Evolutionary conservation across 371 early-diverging fungal genomes (phyloP).

Genomic region (Smittium mucronatum): DNA sequence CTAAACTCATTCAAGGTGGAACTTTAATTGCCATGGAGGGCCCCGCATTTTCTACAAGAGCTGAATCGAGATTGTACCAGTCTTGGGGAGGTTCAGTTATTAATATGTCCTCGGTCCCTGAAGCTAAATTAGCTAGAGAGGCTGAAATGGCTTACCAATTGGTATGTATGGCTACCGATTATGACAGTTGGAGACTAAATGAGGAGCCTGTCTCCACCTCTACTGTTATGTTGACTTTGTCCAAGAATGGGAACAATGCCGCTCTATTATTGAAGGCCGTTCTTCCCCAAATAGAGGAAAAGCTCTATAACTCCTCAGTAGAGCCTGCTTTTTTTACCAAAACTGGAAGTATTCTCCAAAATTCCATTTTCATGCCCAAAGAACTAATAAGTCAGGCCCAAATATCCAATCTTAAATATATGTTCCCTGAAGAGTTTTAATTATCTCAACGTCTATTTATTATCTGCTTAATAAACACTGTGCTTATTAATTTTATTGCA

Average conservation of each 20-base stretch:
- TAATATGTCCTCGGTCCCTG: constrained; percentile 94
- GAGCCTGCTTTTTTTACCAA: background rate
- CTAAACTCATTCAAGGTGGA: constrained; percentile 56
- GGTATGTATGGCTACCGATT: constrained; percentile 98
- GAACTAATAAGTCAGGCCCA: background rate
- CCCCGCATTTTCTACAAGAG: constrained; percentile 90
- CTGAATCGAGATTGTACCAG: constrained; percentile 92
- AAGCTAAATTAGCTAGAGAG: constrained; percentile 92
- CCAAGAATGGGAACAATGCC: constrained; percentile 72
- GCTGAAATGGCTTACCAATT: constrained; percentile 95
- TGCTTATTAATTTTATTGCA: no score
- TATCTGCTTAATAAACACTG: no score
- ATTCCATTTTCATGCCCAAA: constrained; percentile 3
- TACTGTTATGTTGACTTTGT: constrained; percentile 81
- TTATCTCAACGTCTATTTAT: no score
- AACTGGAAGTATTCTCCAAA: background rate
- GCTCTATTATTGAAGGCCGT: constrained; percentile 60
- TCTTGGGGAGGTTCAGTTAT: constrained; percentile 84
- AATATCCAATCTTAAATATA: background rate
- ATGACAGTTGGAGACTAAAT: constrained; percentile 90
- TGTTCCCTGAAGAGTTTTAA: constrained; percentile 9
- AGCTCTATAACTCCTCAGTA: constrained; percentile 35
- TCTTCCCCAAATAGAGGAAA: constrained; percentile 58
- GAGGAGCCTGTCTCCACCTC: constrained; percentile 88
- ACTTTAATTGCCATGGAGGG: constrained; percentile 95